These are phyloP conservation scores for Plectosphaerella plurivora DNA, from an alignment of 2,329 filamentous ascomycete species.

Conservation along the genomic window DNA sequence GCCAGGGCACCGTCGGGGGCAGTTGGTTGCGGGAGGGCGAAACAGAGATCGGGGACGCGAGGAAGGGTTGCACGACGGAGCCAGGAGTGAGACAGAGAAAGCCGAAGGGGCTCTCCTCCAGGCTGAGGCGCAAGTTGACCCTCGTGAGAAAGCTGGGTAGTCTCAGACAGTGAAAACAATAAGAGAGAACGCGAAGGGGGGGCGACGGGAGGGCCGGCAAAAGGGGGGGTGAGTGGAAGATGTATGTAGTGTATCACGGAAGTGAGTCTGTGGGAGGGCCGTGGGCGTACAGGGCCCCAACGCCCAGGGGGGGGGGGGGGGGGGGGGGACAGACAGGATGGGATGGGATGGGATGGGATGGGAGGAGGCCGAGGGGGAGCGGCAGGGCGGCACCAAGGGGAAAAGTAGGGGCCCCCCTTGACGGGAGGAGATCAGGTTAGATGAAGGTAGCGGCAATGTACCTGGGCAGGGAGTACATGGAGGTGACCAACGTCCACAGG, in stretches of 20 bases:
- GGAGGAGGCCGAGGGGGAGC: not conserved
- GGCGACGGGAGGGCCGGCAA: not conserved
- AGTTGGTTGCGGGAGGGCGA: not conserved
- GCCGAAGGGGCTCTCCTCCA: constrained; percentile 1
- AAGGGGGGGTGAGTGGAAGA: not conserved
- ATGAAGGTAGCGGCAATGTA: constrained; percentile 12
- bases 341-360: not conserved
- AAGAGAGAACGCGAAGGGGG: not conserved
- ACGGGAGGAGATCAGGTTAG: constrained; percentile 12
- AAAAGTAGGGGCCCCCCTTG: constrained; percentile 1
- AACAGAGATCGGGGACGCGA: not conserved
- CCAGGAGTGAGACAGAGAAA: constrained; percentile 3
- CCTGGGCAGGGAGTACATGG: constrained; percentile 10
- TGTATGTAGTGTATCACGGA: constrained; percentile 9
- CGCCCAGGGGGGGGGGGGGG: not conserved
- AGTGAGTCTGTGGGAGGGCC: constrained; percentile 12
- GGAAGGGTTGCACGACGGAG: constrained; percentile 1
- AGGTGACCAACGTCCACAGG: constrained; percentile 1
- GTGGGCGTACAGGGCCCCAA: constrained; percentile 9
- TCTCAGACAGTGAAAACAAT: constrained; percentile 2
- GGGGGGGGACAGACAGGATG: constrained; percentile 7
- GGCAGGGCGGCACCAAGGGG: constrained; percentile 10
- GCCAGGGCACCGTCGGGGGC: not conserved
- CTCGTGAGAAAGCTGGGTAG: constrained; percentile 1
- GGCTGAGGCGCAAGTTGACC: not conserved